These are phyloP conservation scores for Barnettozyma botsteinii DNA, from an alignment of 805 yeast species.

Conservation along the genomic window DNA sequence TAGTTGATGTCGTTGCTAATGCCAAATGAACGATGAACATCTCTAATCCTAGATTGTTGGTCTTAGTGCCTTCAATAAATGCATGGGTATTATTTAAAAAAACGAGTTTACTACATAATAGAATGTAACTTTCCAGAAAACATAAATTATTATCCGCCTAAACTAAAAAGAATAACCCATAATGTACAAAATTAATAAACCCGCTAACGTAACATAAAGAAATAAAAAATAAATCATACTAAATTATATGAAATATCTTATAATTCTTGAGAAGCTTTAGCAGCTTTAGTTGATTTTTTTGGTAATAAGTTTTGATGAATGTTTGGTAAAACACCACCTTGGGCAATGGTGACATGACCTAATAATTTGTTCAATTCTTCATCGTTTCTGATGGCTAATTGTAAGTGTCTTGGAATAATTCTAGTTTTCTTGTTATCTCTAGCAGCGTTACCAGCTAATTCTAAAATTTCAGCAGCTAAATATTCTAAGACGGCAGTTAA, in stretches of 20 bases:
- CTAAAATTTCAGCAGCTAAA: constrained; percentile 95
- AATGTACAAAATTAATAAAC: constrained; percentile 18
- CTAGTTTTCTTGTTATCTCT: constrained; percentile 92
- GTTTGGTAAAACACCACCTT: constrained; percentile 92
- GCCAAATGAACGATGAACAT: constrained; percentile 10
- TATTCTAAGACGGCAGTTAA: constrained; percentile 95
- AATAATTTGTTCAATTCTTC: constrained; percentile 93
- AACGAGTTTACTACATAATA: not conserved
- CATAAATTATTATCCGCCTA: constrained; percentile 19
- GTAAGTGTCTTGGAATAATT: constrained; percentile 96
- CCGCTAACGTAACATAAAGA: constrained; percentile 11
- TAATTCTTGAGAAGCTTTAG: constrained; percentile 59
- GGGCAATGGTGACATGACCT: constrained; percentile 93
- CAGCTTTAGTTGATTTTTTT: constrained; percentile 57
- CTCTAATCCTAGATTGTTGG: too few species aligned
- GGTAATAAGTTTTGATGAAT: constrained; percentile 84
- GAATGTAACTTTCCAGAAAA: constrained; percentile 11
- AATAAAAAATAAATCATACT: constrained; percentile 8
- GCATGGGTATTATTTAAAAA: too few species aligned
- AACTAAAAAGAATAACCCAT: constrained; percentile 18
- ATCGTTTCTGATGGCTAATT: constrained; percentile 95
- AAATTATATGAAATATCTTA: constrained; percentile 18
- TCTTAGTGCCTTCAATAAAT: too few species aligned
- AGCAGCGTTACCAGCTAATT: constrained; percentile 98
- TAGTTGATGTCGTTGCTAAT: constrained; percentile 47